Base-by-base conservation (phyloP, 2,329 filamentous ascomycete genomes). In the Penicillium sp. region DNA sequence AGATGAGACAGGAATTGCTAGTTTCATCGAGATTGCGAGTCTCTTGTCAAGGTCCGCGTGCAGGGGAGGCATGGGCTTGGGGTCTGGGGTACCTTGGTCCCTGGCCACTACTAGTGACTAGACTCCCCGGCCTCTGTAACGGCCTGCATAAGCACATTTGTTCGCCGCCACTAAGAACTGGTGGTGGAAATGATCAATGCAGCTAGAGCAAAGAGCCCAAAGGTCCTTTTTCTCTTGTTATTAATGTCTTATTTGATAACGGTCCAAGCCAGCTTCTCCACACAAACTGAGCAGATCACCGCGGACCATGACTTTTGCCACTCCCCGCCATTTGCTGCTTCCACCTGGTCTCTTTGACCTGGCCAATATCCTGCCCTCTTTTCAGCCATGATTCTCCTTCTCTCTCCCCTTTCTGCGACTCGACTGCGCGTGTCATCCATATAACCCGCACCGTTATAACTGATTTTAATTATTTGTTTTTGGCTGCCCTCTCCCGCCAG, bases 281-380 rank as follows among this genome's bases (percentile, higher is more conserved):
- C 53, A 56, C 53, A 48, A 56, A 55, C 52, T 55, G 38, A 26
- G 26, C 46, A 44, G 50, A 52, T 52, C 30, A n/a, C 29, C 29
- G n/a, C 50, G 30, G 29, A 31, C 7, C n/a, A 47, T 26, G 17
- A 62, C 50, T 62, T 58, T 62, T 62, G 60, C 60, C 60, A 58
- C 60, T 54, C 55, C 60, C 60, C 60, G 44, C 52, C 47, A 29
- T 38, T 55, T 35, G 35, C 35, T 41, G 35, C 35, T 41, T 41
- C 35, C 35, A 41, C 13, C 35, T 41, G 35, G 35, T 41, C 35
- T 41, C 35, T 17, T 41, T 3, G 31, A 41, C 13, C 35, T 41
- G 35, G 35, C 35, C 35, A 41, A 41, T 41, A 41, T 41, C 35
- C 35, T 41, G 35, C 35, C 35, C 35, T 41, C 35, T 41, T 41